These are phyloP conservation scores for Aureobasidium sp. DNA, from an alignment of 2,329 filamentous ascomycete species.

Conservation along the genomic window DNA sequence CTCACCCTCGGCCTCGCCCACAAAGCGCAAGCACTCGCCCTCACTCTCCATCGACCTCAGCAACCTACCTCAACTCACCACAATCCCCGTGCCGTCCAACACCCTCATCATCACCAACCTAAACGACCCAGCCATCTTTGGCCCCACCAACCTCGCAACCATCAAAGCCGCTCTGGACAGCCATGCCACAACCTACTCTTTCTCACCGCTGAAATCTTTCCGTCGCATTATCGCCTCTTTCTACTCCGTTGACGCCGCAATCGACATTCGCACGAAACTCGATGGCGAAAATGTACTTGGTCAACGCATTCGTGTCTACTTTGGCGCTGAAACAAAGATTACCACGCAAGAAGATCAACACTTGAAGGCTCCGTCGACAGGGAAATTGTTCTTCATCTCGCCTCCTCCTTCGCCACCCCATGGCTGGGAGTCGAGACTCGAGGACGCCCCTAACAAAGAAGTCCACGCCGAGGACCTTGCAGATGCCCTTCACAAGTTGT, in stretches of 20 bases:
- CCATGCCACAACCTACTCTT: constrained; percentile 66
- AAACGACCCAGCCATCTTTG: constrained; percentile 63
- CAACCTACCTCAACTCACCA: constrained; percentile 57
- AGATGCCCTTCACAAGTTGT: constrained; percentile 44
- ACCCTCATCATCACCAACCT: constrained; percentile 80
- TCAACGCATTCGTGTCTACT: constrained; percentile 58
- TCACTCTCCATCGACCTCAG: constrained; percentile 65
- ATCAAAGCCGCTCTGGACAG: constrained; percentile 63
- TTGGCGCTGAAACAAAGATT: constrained; percentile 45
- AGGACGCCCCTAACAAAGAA: constrained; percentile 58
- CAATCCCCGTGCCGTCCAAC: constrained; percentile 71
- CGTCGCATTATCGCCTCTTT: constrained; percentile 75
- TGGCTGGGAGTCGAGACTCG: constrained; percentile 55
- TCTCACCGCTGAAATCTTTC: constrained; percentile 75
- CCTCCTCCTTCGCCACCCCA: constrained; percentile 56
- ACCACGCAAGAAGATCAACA: constrained; percentile 33
- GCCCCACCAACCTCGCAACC: constrained; percentile 61
- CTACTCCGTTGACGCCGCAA: constrained; percentile 59
- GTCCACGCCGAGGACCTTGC: constrained; percentile 56
- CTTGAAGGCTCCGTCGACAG: constrained; percentile 47
- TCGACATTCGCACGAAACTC: constrained; percentile 62
- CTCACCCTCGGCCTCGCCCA: background rate
- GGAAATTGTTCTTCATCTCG: constrained; percentile 59
- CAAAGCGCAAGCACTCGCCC: constrained; percentile 29
- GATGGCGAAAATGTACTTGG: constrained; percentile 69